Conservation (phyloP, 2,329 filamentous ascomycete genomes). For the Stylonectria norvegica region DNA sequence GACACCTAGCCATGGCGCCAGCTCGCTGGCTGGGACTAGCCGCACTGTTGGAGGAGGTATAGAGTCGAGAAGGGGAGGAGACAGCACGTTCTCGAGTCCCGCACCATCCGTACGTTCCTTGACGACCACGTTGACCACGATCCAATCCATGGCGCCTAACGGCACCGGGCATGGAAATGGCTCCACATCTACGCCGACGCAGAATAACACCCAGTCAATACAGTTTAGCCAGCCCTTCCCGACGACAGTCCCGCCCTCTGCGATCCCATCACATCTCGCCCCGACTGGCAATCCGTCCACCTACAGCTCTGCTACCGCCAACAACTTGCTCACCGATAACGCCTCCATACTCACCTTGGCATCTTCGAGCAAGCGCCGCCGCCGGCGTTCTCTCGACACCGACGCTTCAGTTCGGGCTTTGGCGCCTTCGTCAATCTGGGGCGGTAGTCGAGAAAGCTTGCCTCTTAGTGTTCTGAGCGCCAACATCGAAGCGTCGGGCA, state of each 20-base stretch:
- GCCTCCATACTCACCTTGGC: constrained; percentile 82
- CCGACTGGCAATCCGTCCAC: constrained; percentile 61
- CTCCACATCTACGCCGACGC: constrained; percentile 30
- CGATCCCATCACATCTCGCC: constrained; percentile 67
- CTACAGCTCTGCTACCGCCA: constrained; percentile 74
- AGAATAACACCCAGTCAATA: constrained; percentile 48
- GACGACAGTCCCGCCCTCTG: constrained; percentile 61
- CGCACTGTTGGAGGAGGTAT: constrained; percentile 64
- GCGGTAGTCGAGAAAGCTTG: constrained; percentile 74
- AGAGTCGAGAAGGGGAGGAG: constrained; percentile 66
- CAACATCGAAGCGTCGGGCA: constrained; percentile 54
- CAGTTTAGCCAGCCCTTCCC: constrained; percentile 66
- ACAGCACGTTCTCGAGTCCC: constrained; percentile 78
- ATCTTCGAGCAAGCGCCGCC: constrained; percentile 74
- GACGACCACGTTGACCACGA: constrained; percentile 80
- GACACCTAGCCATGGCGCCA: constrained; percentile 68
- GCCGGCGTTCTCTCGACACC: constrained; percentile 77
- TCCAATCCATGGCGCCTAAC: constrained; percentile 69
- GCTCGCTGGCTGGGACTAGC: constrained; percentile 68
- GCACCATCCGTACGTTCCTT: constrained; percentile 77
- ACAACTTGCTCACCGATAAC: constrained; percentile 79
- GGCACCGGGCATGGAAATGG: constrained; percentile 36
- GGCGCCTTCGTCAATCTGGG: constrained; percentile 79
- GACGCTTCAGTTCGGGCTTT: constrained; percentile 81
- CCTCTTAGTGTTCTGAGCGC: constrained; percentile 75